Evolutionary conservation across 306 rosid genomes (phyloP).

Genomic region (Sicyos edulis): DNA sequence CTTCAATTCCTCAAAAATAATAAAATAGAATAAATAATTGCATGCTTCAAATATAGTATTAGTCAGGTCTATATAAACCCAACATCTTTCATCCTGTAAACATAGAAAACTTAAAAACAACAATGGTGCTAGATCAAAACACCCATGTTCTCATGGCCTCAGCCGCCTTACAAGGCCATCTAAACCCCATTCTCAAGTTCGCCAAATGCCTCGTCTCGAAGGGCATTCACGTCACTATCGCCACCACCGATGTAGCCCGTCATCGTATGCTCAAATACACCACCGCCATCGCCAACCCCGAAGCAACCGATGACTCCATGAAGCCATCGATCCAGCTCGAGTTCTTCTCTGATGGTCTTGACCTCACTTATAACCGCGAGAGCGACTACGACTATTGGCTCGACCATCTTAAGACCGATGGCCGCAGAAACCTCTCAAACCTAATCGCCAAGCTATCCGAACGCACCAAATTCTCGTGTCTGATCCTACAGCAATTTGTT

Average conservation of each 20-base stretch:
- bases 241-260: conserved; percentile 33
- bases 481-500: conserved; percentile 38
- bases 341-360: conserved; percentile 53
- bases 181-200: conserved; percentile 45
- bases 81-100: no score
- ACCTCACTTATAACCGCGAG: conserved; percentile 36
- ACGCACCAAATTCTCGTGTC: conserved; percentile 25
- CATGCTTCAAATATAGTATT: no score
- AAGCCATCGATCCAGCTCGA: conserved; percentile 24
- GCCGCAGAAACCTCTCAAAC: conserved; percentile 27
- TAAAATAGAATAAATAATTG: no score
- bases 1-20: no score
- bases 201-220: conserved; percentile 35
- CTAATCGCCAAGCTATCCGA: conserved; percentile 29
- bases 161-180: conserved; percentile 43
- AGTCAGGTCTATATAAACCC: neutral
- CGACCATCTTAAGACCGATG: conserved; percentile 23
- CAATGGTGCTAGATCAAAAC: conserved; percentile 20
- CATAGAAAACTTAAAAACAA: neutral
- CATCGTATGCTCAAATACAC: conserved; percentile 22
- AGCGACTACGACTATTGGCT: neutral
- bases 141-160: conserved; percentile 41
- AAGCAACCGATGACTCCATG: neutral
- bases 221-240: conserved; percentile 42
- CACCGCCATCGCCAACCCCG: neutral